Evolutionary conservation across 202 grass and related monocot genomes (phyloP).

Genomic region (Zoysia matrella): DNA sequence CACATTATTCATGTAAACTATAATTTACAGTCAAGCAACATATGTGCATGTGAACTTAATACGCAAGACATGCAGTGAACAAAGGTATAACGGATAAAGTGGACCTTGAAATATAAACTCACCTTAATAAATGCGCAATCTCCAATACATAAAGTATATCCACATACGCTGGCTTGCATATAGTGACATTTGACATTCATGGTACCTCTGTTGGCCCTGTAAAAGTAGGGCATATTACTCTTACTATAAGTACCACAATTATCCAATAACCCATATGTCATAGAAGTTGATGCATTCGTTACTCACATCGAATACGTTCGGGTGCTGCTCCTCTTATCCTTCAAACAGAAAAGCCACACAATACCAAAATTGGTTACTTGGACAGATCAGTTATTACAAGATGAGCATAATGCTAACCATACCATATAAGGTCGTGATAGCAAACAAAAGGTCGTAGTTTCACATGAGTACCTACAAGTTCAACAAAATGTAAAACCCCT

Average conservation of each 20-base stretch:
- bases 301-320: slow-evolving; percentile 61
- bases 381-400: slow-evolving; percentile 33
- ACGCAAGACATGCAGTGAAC: neutral
- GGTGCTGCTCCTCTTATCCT: slow-evolving; percentile 57
- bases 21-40: neutral
- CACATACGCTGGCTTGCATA: slow-evolving; percentile 66
- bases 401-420: slow-evolving; percentile 37
- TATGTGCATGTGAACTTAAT: slow-evolving; percentile 35
- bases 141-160: slow-evolving; percentile 67
- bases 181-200: slow-evolving; percentile 88
- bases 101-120: slow-evolving; percentile 30
- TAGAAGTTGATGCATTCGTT: slow-evolving; percentile 30
- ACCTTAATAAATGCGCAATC: slow-evolving; percentile 95
- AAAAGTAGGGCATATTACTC: slow-evolving; percentile 36
- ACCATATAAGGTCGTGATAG: slow-evolving; percentile 14
- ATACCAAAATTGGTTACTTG: slow-evolving; percentile 46
- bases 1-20: slow-evolving; percentile 2
- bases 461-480: slow-evolving; percentile 4
- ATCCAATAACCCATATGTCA: slow-evolving; percentile 21
- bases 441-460: slow-evolving; percentile 2
- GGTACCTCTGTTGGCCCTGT: slow-evolving; percentile 56
- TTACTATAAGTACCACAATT: slow-evolving; percentile 36
- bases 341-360: slow-evolving; percentile 56
- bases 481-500: slow-evolving; percentile 12
- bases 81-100: slow-evolving; percentile 28